phyloP scores from a whole-genome alignment of 2,329 filamentous ascomycete species.

The Acephala macrosclerotiorum region DNA sequence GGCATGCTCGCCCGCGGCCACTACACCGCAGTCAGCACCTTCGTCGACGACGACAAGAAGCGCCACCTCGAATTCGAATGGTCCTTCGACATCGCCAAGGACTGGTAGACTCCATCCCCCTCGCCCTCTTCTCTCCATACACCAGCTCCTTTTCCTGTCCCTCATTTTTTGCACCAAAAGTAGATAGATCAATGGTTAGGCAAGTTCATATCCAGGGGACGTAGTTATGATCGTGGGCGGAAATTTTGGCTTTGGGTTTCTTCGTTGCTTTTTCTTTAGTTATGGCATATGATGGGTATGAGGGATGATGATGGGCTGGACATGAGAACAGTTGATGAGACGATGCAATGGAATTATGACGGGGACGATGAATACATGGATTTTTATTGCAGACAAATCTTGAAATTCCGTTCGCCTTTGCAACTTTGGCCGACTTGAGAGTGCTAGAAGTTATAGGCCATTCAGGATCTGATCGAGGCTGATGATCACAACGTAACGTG shows the following conservation, averaged over 20 bases:
- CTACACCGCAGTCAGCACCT: conserved; percentile 89
- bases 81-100: conserved; percentile 96
- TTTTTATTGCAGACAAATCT: background rate
- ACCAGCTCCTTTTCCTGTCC: background rate
- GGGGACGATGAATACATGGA: background rate
- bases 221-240: background rate
- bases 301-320: background rate
- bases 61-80: conserved; percentile 92
- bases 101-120: conserved; percentile 79
- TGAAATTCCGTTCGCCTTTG: background rate
- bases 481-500: no score
- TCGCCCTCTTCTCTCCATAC: background rate
- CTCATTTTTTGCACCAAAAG: background rate
- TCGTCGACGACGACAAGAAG: conserved; percentile 94
- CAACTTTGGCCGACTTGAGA: no score
- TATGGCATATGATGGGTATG: background rate
- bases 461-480: no score
- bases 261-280: no score
- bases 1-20: conserved; percentile 90
- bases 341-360: background rate
- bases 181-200: background rate
- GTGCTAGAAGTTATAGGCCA: no score
- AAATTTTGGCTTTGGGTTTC: conserved; percentile 1
- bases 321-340: background rate
- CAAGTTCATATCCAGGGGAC: background rate